phyloP scores from a whole-genome alignment of 306 rosid species.

The Senna siamea region DNA sequence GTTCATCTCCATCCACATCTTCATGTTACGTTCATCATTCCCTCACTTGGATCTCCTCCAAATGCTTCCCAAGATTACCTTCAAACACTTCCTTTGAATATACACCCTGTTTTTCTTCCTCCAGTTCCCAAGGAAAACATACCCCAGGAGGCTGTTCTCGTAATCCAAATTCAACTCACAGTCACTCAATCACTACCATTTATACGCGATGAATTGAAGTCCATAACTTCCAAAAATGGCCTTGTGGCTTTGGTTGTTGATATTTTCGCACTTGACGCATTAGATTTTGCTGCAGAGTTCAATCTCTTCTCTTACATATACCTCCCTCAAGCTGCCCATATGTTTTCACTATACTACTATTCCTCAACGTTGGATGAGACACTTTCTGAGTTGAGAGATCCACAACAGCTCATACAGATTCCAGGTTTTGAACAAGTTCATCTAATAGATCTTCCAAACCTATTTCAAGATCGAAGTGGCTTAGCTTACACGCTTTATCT shows the following conservation, averaged over 20 bases:
- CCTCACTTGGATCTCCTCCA: constrained; percentile 8
- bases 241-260: constrained; percentile 24
- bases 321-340: constrained; percentile 17
- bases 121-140: background rate
- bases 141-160: background rate
- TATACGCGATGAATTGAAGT: background rate
- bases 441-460: constrained; percentile 36
- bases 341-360: background rate
- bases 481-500: constrained; percentile 16
- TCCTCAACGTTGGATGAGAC: constrained; percentile 1
- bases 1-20: constrained; percentile 11
- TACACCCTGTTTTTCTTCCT: background rate
- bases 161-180: background rate
- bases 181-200: background rate
- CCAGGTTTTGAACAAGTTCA: constrained; percentile 42
- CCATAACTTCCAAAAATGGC: background rate
- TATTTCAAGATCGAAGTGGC: constrained; percentile 24
- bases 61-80: background rate
- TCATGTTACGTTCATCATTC: constrained; percentile 11
- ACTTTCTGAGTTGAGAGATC: constrained; percentile 28
- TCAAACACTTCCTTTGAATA: background rate
- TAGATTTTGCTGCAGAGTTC: constrained; percentile 23
- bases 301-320: constrained; percentile 9
- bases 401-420: constrained; percentile 16
- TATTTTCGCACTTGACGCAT: background rate